phyloP scores from a whole-genome alignment of 257 asterid species.

The Nyctanthes arbortristis region DNA sequence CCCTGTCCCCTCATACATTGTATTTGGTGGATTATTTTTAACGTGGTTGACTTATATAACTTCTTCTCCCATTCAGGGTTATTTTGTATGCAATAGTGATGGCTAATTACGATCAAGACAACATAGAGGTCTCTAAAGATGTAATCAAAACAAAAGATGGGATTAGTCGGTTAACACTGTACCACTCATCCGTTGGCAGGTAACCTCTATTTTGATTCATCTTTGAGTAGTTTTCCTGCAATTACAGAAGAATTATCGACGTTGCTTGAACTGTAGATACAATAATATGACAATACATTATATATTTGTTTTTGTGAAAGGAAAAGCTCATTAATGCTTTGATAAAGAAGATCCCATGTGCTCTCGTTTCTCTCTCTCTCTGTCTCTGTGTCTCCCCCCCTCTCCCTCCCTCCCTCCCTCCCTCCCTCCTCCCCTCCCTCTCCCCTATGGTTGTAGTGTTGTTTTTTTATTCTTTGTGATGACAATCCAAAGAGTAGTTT shows the following conservation, averaged over 20 bases:
- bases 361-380: background rate
- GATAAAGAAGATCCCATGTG: background rate
- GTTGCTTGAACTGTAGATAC: background rate
- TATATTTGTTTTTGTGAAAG: background rate
- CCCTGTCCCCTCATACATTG: too few relatives aligned
- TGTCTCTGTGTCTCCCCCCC: too few relatives aligned
- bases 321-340: background rate
- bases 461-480: too few relatives aligned
- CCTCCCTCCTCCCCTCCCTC: too few relatives aligned
- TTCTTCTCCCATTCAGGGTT: constrained; percentile 53
- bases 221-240: constrained; percentile 6
- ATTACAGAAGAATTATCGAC: constrained; percentile 6
- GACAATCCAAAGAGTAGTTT: too few relatives aligned
- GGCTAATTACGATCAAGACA: constrained; percentile 81
- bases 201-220: constrained; percentile 29
- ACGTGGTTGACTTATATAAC: constrained; percentile 14
- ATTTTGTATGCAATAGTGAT: constrained; percentile 73
- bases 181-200: constrained; percentile 93
- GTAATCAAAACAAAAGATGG: constrained; percentile 70
- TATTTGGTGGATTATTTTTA: too few relatives aligned
- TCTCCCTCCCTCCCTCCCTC: too few relatives aligned
- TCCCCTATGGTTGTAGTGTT: too few relatives aligned
- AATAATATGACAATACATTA: too few relatives aligned
- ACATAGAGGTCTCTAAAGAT: constrained; percentile 44
- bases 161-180: constrained; percentile 61